phyloP scores from a whole-genome alignment of 257 asterid genomes.

The Solanum habrochaites region DNA sequence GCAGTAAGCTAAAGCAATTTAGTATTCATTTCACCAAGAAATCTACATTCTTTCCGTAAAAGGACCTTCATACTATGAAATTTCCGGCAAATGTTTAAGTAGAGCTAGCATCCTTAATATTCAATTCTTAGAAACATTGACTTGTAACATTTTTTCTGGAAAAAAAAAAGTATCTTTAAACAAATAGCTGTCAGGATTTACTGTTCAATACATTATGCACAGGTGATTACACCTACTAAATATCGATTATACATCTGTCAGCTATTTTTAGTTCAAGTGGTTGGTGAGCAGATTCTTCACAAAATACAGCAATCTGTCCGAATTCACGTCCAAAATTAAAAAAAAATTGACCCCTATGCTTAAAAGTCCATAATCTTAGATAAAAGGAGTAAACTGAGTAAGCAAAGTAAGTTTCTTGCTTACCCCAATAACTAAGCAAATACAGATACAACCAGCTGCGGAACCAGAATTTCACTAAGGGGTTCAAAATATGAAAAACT shows the following conservation, averaged over 20 bases:
- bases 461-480: not conserved
- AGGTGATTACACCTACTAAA: not conserved
- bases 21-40: not conserved
- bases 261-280: not conserved
- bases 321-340: not conserved
- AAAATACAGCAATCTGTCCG: not conserved
- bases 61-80: not conserved
- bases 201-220: not conserved
- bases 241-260: not conserved
- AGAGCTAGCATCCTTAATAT: not conserved
- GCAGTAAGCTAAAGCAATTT: not conserved
- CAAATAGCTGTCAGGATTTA: not conserved
- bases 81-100: not conserved
- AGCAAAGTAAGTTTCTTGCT: not conserved
- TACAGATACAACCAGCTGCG: not conserved
- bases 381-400: not conserved
- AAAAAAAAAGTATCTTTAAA: not conserved
- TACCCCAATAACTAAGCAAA: not conserved
- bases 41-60: not conserved
- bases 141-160: not conserved
- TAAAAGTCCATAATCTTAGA: not conserved
- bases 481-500: not conserved
- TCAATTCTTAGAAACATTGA: not conserved
- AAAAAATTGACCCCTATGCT: not conserved
- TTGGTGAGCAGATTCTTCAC: not conserved